A percentile compares a stretch with the other conserved stretches of the same genome.
Evolutionary conservation across 148 eudicot species (phyloP).

Genomic region (Dianthus caryophyllus): DNA sequence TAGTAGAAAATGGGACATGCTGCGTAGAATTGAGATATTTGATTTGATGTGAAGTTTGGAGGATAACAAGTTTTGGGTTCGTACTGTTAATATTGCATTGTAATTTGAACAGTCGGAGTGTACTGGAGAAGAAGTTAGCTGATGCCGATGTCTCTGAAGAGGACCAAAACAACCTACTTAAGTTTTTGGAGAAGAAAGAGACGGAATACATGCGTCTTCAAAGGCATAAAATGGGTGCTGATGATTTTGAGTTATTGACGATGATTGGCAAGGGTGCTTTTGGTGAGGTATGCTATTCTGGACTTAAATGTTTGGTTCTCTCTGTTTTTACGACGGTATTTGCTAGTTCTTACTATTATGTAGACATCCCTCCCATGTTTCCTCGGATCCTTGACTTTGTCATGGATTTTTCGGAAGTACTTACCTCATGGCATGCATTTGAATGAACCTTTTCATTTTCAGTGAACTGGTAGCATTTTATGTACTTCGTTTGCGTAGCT

Average conservation of each 20-base stretch:
- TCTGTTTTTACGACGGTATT: not conserved
- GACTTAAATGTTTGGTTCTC: constrained; percentile 5
- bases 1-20: not conserved
- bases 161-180: constrained; percentile 77
- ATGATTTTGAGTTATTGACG: constrained; percentile 89
- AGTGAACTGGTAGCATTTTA: not conserved
- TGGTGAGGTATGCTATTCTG: constrained; percentile 71
- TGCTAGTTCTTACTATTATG: not conserved
- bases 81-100: not conserved
- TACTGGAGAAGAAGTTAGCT: constrained; percentile 77
- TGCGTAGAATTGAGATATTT: not conserved
- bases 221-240: constrained; percentile 96
- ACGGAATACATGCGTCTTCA: constrained; percentile 97
- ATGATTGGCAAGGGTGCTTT: constrained; percentile 99
- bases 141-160: constrained; percentile 97
- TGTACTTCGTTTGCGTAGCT: not conserved
- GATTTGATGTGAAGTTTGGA: constrained; percentile 2
- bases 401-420: not conserved
- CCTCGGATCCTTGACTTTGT: not conserved
- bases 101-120: constrained; percentile 49
- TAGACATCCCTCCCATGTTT: not conserved
- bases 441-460: not conserved
- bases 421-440: not conserved
- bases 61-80: constrained; percentile 2
- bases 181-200: constrained; percentile 91